Evolutionary conservation across 2,329 filamentous ascomycete species (phyloP).

Genomic region (Penicillium janthinellum): DNA sequence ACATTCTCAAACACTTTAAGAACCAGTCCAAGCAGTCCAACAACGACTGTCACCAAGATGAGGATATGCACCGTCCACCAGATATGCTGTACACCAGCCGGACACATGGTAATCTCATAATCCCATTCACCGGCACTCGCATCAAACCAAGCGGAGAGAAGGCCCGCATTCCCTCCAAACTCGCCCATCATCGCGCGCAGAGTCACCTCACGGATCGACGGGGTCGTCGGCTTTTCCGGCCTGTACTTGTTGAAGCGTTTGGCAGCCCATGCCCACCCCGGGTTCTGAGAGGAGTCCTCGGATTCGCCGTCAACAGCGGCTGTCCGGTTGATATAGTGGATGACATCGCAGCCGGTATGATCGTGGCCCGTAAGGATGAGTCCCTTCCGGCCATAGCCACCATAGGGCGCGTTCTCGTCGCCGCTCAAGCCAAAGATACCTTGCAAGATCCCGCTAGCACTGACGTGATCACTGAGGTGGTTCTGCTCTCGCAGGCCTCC

Average conservation of each 20-base stretch:
- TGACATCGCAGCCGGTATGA: conserved; percentile 88
- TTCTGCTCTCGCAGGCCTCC: conserved; percentile 79
- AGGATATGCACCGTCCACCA: conserved; percentile 91
- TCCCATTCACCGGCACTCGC: conserved; percentile 67
- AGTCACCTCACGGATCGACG: conserved; percentile 78
- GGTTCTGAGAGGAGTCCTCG: conserved; percentile 1
- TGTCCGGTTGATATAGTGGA: conserved; percentile 73
- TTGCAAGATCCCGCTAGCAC: conserved; percentile 71
- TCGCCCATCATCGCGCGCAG: conserved; percentile 98
- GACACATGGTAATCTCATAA: conserved; percentile 77
- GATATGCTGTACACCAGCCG: conserved; percentile 80
- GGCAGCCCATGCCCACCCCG: conserved; percentile 40
- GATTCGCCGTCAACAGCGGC: conserved; percentile 7
- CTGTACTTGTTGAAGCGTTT: conserved; percentile 29
- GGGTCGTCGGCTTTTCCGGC: conserved; percentile 15
- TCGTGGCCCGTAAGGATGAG: conserved; percentile 92
- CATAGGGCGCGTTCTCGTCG: conserved; percentile 58
- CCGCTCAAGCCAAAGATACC: conserved; percentile 79
- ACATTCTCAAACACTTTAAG: conserved; percentile 1
- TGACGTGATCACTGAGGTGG: conserved; percentile 74
- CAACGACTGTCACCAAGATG: conserved; percentile 56
- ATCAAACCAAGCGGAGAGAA: conserved; percentile 91
- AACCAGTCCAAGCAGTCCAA: conserved; percentile 29
- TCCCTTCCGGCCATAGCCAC: conserved; percentile 69
- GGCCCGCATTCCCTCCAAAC: conserved; percentile 86